Conservation (phyloP, 2,329 filamentous ascomycete species). For the Cercospora janseana region DNA sequence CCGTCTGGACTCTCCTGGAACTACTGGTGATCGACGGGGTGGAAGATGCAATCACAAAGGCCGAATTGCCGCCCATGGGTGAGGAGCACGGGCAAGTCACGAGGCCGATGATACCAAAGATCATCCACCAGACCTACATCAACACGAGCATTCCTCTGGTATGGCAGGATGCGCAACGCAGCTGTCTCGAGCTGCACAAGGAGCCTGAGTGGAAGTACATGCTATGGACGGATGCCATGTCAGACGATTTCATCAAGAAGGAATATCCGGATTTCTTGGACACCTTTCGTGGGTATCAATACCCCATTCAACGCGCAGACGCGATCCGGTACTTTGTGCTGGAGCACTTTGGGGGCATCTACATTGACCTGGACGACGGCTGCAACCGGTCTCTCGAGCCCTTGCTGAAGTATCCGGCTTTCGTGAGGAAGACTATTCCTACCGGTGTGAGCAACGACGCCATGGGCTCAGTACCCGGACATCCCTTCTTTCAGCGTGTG, state of each 20-base stretch:
- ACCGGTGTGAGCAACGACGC: slow-evolving; percentile 80
- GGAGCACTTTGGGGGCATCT: slow-evolving; percentile 73
- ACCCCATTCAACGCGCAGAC: slow-evolving; percentile 75
- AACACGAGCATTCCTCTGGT: slow-evolving; percentile 66
- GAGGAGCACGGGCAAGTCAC: slow-evolving; percentile 43
- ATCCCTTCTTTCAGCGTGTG: slow-evolving; percentile 70
- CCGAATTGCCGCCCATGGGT: slow-evolving; percentile 65
- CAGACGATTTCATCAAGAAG: slow-evolving; percentile 67
- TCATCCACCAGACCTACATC: slow-evolving; percentile 74
- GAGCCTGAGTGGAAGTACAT: slow-evolving; percentile 67
- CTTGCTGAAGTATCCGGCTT: slow-evolving; percentile 66
- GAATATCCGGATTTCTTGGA: slow-evolving; percentile 70
- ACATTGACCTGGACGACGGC: slow-evolving; percentile 74
- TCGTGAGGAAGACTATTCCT: slow-evolving; percentile 68
- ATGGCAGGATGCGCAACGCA: slow-evolving; percentile 65
- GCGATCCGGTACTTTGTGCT: slow-evolving; percentile 75
- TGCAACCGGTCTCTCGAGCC: slow-evolving; percentile 65
- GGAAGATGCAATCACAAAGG: slow-evolving; percentile 63
- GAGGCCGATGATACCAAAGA: slow-evolving; percentile 69
- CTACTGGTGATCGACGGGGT: slow-evolving; percentile 67
- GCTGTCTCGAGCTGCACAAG: slow-evolving; percentile 63
- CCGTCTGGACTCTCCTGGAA: slow-evolving; percentile 68
- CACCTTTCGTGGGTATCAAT: slow-evolving; percentile 71
- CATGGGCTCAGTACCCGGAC: slow-evolving; percentile 69
- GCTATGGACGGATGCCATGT: slow-evolving; percentile 73